Evolutionary conservation across 225 moss, liverwort and hornwort species (phyloP).

Genomic region (Sphagnum contortum): DNA sequence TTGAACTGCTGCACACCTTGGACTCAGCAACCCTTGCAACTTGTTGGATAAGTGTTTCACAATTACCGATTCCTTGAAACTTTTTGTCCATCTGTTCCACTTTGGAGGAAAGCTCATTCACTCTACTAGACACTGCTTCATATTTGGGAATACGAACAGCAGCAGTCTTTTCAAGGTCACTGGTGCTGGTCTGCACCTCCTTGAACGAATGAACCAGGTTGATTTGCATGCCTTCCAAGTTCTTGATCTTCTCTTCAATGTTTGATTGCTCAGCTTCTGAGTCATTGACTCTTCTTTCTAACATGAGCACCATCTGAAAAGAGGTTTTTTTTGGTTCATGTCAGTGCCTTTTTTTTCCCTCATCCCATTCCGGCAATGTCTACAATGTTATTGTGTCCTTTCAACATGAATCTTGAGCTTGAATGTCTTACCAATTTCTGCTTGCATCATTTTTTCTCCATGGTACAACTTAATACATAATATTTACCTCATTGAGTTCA

Average conservation of each 20-base stretch:
- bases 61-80: slow-evolving; percentile 25
- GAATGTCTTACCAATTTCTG: no score
- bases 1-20: slow-evolving; percentile 23
- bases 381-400: no score
- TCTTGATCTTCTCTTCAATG: slow-evolving; percentile 30
- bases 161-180: slow-evolving; percentile 59
- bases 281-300: slow-evolving; percentile 15
- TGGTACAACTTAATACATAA: not conserved
- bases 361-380: no score
- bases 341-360: not conserved
- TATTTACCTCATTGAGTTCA: slow-evolving; percentile 13
- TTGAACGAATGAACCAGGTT: slow-evolving; percentile 47
- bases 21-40: slow-evolving; percentile 32
- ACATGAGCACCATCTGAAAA: not conserved
- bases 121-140: slow-evolving; percentile 41
- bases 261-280: slow-evolving; percentile 1
- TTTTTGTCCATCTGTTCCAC: slow-evolving; percentile 55
- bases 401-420: no score
- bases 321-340: not conserved
- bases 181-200: slow-evolving; percentile 31
- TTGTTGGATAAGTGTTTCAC: slow-evolving; percentile 49
- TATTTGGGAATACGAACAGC: slow-evolving; percentile 81
- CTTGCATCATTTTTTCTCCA: no score
- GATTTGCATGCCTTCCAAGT: slow-evolving; percentile 43
- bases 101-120: slow-evolving; percentile 66